Base-by-base conservation (phyloP, 2,329 filamentous ascomycete species). In the Pseudogymnoascus sp. region DNA sequence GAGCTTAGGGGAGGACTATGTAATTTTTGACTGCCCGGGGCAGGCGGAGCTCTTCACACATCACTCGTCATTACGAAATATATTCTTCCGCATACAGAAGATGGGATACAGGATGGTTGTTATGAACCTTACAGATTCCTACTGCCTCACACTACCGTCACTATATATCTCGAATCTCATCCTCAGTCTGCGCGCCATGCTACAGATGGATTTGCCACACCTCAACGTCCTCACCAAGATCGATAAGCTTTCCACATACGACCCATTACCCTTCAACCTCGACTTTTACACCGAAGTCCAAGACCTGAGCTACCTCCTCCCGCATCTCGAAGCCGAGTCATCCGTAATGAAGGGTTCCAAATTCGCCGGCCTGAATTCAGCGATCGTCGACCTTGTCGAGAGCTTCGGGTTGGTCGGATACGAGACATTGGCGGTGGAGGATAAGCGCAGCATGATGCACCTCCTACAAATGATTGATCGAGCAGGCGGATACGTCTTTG, bases 221-320 rank as follows among this genome's bases (percentile, higher is more conserved):
- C 82, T 99, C 68, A 99, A 99, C 72, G 90, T 99, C 66, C 84
- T 99, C 25, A 97, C 93, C 64, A 99, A 99, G 78, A 96, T 99
- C 77, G 95, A 99, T 77, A 97, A 97, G 73, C 82, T 99, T 62
- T 80, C 87, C 37, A 86, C 88, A 61, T 97, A 96, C 72, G 88
- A 91, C 56, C 85, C 90, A 25, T 81, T 99, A 0, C 91, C 93
- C 0, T 97, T 99, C 80, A 96, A 96, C 71, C 86, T 99, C 65
- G 93, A 97, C 68, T 99, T 88, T 76, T 99, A 97, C 75, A 97
- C 95, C 65, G 93, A 99, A 75, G 93, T 97, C 6, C 93, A 99
- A 75, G 92, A 97, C 71, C 83, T 99, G 3, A 85, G 85, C 21
- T 91, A 96, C 69, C 82, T 99, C 11, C 83, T 95, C 0, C 91